Base-by-base conservation (phyloP, 2,329 filamentous ascomycete genomes). In the Neonectria coccinea region DNA sequence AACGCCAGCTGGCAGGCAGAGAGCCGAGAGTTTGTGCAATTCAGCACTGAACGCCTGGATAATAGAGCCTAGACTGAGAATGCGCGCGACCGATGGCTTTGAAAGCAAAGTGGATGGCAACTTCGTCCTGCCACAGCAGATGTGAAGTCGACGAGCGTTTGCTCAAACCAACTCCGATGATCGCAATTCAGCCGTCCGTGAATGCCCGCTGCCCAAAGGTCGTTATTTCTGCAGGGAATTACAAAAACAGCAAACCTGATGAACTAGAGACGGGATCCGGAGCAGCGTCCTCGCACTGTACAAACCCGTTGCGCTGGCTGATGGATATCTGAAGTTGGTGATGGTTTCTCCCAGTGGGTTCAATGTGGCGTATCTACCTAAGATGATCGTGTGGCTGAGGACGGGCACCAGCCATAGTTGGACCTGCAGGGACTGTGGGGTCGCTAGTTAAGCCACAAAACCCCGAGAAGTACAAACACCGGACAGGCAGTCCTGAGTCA, bases 301-400 rank as follows among this genome's bases (percentile, higher is more conserved):
- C 60, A 69, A 56, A 64, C 41, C 41, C 31, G 62, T 62, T 63
- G 56, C 48, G 51, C 41, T 52, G 41, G 51, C 47, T 59, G 44
- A 27, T 62, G 54, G 57, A 57, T 56, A 67, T 64, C 66, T 66
- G 57, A 68, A 67, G 69, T 73, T 66, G 65, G 60, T 55, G 68
- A 74, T 72, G 54, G 70, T 71, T 74, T 74, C 72, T 74, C 59
- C 52, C 50, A 61, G 72, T 74, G 72, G 72, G 66, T 60, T 59
- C n/a, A 36, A 42, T 68, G 71, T 73, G 71, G 25, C 25, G 25
- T 25, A 25, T 25, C 25, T 25, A 25, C 5, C 25, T 25, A 25
- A 25, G 25, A 25, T 25, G 25, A 25, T 50, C 29, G 50, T 68
- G 71, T 59, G 41, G 22, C 64, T 62, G 51, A 48, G 18, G 44